Evolutionary conservation across 805 yeast genomes (phyloP).

Genomic region (Suhomyces vadensis): DNA sequence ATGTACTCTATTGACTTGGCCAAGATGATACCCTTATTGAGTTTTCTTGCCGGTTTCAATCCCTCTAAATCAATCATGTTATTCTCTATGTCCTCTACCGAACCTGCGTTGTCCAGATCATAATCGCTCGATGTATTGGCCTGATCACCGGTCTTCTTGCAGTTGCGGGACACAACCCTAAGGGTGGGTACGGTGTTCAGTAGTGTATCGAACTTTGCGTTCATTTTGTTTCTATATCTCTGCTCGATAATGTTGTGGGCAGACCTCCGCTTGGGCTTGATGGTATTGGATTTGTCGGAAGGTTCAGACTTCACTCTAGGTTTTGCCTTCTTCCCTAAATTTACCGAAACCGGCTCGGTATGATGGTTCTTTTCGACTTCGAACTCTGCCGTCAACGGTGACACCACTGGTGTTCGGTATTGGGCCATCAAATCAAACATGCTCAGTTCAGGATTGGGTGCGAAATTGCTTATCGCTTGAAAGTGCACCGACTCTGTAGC

Average conservation of each 20-base stretch:
- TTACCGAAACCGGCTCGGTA: background rate
- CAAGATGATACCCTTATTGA: constrained; percentile 76
- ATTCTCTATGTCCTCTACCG: constrained; percentile 5
- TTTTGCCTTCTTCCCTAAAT: background rate
- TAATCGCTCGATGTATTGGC: constrained; percentile 15
- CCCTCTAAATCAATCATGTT: constrained; percentile 58
- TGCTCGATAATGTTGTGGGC: constrained; percentile 47
- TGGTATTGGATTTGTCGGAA: background rate
- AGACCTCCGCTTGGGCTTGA: constrained; percentile 22
- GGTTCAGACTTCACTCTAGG: constrained; percentile 5
- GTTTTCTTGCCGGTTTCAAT: constrained; percentile 68
- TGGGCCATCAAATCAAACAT: background rate
- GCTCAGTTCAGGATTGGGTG: background rate
- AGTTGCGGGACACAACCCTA: constrained; percentile 29
- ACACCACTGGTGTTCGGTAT: background rate
- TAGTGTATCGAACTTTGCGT: constrained; percentile 40
- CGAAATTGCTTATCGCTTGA: background rate
- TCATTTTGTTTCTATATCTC: constrained; percentile 44
- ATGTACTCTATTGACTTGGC: constrained; percentile 82
- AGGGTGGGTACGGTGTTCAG: constrained; percentile 43
- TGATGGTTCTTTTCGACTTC: background rate
- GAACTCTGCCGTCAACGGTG: background rate
- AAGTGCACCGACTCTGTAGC: background rate
- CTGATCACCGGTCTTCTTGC: constrained; percentile 12
- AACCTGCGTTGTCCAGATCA: constrained; percentile 8